Conservation (phyloP, 176 grass and related monocot species). For the Bolboschoenus planiculmis region DNA sequence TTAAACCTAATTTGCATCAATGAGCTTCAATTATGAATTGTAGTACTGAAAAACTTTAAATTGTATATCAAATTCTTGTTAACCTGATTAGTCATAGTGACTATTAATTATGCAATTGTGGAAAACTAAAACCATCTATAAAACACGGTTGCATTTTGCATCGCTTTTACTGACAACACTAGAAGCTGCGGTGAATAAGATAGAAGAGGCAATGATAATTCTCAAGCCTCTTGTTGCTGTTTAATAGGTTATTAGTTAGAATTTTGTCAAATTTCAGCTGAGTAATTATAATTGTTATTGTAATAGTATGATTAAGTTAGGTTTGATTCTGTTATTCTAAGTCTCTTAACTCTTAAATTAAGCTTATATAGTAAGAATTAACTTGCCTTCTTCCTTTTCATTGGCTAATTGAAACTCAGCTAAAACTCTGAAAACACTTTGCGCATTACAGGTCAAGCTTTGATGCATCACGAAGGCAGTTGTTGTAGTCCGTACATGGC, state of each 20-base stretch:
- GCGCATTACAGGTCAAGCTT: conserved; percentile 92
- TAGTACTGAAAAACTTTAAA: too few species aligned
- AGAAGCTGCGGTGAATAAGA: conserved; percentile 55
- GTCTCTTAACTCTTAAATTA: neutral
- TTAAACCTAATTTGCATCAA: too few species aligned
- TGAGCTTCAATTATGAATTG: too few species aligned
- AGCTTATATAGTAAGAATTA: neutral
- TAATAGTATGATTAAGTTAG: neutral
- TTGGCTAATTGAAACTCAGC: conserved; percentile 79
- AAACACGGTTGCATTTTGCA: too few species aligned
- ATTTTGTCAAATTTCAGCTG: neutral
- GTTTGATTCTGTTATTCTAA: too few species aligned
- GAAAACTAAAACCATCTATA: too few species aligned
- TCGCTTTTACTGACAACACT: conserved; percentile 65
- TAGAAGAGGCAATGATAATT: conserved; percentile 67
- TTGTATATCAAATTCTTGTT: too few species aligned
- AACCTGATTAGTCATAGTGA: too few species aligned
- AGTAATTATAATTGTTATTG: neutral
- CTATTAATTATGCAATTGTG: too few species aligned
- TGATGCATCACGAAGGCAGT: conserved; percentile 72
- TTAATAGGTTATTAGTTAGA: conserved; percentile 11
- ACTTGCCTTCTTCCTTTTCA: conserved; percentile 88
- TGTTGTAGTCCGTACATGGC: conserved; percentile 79
- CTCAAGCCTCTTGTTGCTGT: conserved; percentile 54
- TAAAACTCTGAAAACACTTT: conserved; percentile 92